These are phyloP conservation scores for Xenosphaeropsis pyriputrescens DNA, from an alignment of 2,329 filamentous ascomycete genomes.

Conservation along the genomic window DNA sequence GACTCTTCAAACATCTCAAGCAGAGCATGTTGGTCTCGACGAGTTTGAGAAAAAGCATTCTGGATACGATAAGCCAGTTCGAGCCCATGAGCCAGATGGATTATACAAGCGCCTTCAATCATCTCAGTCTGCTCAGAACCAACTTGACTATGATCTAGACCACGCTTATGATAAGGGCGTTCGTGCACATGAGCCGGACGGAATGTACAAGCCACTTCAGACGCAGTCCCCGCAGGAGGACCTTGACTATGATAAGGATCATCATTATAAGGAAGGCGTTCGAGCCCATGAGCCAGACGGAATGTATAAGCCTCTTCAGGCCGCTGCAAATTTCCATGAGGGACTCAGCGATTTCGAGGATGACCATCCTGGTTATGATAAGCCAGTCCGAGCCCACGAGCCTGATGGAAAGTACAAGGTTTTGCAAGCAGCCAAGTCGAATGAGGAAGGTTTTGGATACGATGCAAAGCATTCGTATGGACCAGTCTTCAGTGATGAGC, in stretches of 20 bases:
- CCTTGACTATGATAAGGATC: background rate
- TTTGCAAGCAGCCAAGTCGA: conserved; percentile 17
- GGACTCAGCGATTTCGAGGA: no score
- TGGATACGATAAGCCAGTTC: conserved; percentile 12
- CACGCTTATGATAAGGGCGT: conserved; percentile 17
- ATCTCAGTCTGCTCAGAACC: conserved; percentile 21
- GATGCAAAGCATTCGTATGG: conserved; percentile 9
- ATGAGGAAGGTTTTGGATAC: conserved; percentile 14
- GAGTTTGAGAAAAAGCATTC: no score
- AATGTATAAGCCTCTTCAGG: background rate
- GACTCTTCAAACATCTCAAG: no score
- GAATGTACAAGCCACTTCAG: conserved; percentile 5
- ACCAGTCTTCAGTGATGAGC: conserved; percentile 17
- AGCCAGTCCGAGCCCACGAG: conserved; percentile 19
- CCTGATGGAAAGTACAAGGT: conserved; percentile 21
- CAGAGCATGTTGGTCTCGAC: no score
- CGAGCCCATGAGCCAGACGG: conserved; percentile 12
- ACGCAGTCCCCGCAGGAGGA: conserved; percentile 8
- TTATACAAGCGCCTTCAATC: conserved; percentile 13
- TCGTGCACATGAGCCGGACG: conserved; percentile 20
- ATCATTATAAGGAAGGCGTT: conserved; percentile 17
- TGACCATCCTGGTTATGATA: conserved; percentile 2
- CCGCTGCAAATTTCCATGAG: no score
- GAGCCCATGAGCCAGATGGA: conserved; percentile 24
- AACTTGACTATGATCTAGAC: background rate